Percentiles rank a stretch among this genome's conserved stretches.
phyloP scores from a whole-genome alignment of 306 rosid species.

The Delonix regia region DNA sequence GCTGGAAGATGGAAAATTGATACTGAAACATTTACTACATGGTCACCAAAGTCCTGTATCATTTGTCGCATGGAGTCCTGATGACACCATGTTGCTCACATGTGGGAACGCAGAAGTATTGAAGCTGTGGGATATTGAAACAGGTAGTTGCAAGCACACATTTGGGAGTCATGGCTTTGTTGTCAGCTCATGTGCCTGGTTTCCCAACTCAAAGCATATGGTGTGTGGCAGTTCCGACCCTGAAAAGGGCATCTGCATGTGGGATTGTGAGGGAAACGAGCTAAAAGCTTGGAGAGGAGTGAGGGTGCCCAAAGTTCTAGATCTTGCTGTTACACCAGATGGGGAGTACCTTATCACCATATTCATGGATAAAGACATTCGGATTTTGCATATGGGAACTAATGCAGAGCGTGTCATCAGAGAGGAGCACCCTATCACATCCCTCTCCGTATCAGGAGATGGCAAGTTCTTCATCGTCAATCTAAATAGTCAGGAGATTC shows the following conservation, averaged over 20 bases:
- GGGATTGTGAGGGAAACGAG: constrained; percentile 86
- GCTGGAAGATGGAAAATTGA: constrained; percentile 67
- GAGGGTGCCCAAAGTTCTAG: constrained; percentile 87
- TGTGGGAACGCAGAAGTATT: constrained; percentile 90
- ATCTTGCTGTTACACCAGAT: constrained; percentile 82
- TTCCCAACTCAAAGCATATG: constrained; percentile 80
- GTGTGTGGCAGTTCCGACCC: constrained; percentile 89
- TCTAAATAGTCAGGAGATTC: constrained; percentile 89
- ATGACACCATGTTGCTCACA: constrained; percentile 84
- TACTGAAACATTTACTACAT: constrained; percentile 58
- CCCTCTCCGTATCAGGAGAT: constrained; percentile 71
- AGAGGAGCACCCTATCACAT: constrained; percentile 69
- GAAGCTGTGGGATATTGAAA: constrained; percentile 92
- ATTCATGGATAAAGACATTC: constrained; percentile 75
- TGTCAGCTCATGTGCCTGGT: constrained; percentile 98
- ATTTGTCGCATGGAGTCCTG: constrained; percentile 97
- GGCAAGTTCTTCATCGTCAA: constrained; percentile 80
- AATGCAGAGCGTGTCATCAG: constrained; percentile 69
- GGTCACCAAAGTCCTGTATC: constrained; percentile 81
- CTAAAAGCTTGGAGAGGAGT: constrained; percentile 82
- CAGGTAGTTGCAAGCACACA: constrained; percentile 89
- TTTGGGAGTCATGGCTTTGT: constrained; percentile 75
- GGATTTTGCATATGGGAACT: constrained; percentile 64
- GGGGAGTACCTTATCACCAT: constrained; percentile 82
- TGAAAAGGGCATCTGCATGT: constrained; percentile 85